phyloP scores from a whole-genome alignment of 495 filamentous ascomycete species.

The Acidiella bohemica region DNA sequence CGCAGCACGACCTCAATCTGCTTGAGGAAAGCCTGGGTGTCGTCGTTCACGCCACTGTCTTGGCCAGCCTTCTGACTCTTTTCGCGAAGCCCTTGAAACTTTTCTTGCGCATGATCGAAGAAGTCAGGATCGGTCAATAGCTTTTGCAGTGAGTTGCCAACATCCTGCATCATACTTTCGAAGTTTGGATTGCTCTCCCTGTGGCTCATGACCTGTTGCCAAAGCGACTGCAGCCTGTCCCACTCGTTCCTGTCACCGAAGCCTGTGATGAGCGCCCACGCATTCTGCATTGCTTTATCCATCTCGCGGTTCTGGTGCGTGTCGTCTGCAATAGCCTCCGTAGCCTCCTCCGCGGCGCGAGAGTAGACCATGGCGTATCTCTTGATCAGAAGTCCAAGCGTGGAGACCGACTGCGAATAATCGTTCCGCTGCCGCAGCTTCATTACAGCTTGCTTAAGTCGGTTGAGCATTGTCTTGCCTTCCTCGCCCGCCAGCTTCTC shows the following conservation, averaged over 20 bases:
- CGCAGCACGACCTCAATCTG: conserved; percentile 55
- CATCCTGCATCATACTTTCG: conserved; percentile 57
- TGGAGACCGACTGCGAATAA: conserved; percentile 75
- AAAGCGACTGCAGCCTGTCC: conserved; percentile 52
- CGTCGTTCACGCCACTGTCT: conserved; percentile 52
- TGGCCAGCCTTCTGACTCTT: conserved; percentile 50
- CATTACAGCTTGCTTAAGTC: conserved; percentile 62
- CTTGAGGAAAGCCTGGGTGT: conserved; percentile 57
- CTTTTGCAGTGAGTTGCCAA: conserved; percentile 59
- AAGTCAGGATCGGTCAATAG: conserved; percentile 80
- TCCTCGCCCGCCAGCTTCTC: conserved; percentile 58
- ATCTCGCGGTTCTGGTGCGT: conserved; percentile 57
- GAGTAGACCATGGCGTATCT: conserved; percentile 69
- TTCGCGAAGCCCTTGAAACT: conserved; percentile 55
- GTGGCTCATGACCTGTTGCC: conserved; percentile 59
- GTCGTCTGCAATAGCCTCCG: conserved; percentile 51
- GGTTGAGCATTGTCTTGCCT: conserved; percentile 55
- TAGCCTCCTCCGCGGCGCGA: conserved; percentile 49
- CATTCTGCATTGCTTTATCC: conserved; percentile 60
- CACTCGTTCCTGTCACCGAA: conserved; percentile 67
- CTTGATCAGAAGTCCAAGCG: conserved; percentile 58
- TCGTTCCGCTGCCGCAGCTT: conserved; percentile 63
- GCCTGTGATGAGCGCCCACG: conserved; percentile 61
- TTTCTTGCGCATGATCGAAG: conserved; percentile 56
- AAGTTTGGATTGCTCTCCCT: conserved; percentile 69